These are phyloP conservation scores for Cyberlindnera euphorbiae DNA, from an alignment of 805 yeast species.

Conservation along the genomic window DNA sequence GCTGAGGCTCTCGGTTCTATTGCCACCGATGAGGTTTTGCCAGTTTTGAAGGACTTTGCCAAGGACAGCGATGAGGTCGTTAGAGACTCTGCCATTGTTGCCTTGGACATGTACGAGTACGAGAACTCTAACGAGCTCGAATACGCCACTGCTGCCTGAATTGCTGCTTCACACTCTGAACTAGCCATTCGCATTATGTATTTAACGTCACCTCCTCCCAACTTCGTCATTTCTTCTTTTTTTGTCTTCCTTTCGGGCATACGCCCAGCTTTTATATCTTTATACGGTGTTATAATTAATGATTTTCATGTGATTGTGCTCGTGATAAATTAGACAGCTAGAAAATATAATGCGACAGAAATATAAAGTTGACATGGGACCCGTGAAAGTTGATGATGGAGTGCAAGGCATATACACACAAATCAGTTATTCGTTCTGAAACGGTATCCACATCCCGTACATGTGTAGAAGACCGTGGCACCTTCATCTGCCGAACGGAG, in stretches of 20 bases:
- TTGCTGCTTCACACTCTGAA: no score
- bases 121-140: conserved; percentile 82
- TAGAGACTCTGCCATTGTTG: conserved; percentile 94
- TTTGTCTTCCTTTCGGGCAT: no score
- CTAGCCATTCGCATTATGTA: no score
- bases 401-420: background rate
- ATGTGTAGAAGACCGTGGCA: conserved; percentile 97
- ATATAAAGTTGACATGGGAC: conserved; percentile 3
- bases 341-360: background rate
- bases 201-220: no score
- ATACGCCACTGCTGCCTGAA: conserved; percentile 41
- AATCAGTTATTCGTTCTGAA: conserved; percentile 85
- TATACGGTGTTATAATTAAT: no score
- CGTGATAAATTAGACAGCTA: no score
- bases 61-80: conserved; percentile 85
- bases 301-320: no score
- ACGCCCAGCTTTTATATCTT: no score
- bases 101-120: conserved; percentile 96
- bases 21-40: conserved; percentile 93
- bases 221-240: no score
- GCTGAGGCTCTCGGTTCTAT: conserved; percentile 98
- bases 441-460: conserved; percentile 87
- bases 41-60: conserved; percentile 74
- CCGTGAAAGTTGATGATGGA: background rate
- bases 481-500: conserved; percentile 99